Conservation (phyloP, 495 filamentous ascomycete species). For the Podospora australis region DNA sequence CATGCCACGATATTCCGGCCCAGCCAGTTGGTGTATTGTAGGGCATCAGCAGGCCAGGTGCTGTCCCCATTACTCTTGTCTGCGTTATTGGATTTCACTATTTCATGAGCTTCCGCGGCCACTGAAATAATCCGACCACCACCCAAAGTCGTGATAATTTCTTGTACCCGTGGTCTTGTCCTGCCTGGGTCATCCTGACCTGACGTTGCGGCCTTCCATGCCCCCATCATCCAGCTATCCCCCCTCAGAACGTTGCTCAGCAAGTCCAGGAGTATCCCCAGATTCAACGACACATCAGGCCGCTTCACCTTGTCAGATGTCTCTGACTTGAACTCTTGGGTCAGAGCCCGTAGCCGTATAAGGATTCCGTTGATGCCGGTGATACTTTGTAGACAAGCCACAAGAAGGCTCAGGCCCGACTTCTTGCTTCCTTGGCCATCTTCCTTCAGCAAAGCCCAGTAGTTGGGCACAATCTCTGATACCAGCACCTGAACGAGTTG, state of each 20-base stretch:
- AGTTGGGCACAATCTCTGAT: slow-evolving; percentile 63
- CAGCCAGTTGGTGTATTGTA: slow-evolving; percentile 65
- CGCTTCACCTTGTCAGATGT: slow-evolving; percentile 25
- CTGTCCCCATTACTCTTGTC: slow-evolving; percentile 10
- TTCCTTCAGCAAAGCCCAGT: slow-evolving; percentile 59
- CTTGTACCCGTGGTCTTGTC: slow-evolving; percentile 28
- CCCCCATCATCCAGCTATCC: slow-evolving; percentile 43
- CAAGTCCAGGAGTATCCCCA: slow-evolving; percentile 38
- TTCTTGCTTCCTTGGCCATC: slow-evolving; percentile 24
- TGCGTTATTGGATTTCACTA: slow-evolving; percentile 29
- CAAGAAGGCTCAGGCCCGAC: slow-evolving; percentile 39
- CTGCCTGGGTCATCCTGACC: slow-evolving; percentile 1
- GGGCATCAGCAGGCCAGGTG: slow-evolving; percentile 62
- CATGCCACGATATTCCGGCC: slow-evolving; percentile 56
- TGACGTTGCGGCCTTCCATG: slow-evolving; percentile 39
- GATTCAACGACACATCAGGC: slow-evolving; percentile 30
- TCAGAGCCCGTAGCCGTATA: slow-evolving; percentile 49
- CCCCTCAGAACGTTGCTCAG: slow-evolving; percentile 50
- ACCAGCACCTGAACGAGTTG: slow-evolving; percentile 67
- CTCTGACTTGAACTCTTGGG: slow-evolving; percentile 37
- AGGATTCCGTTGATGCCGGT: slow-evolving; percentile 65
- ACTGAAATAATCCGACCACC: slow-evolving; percentile 65
- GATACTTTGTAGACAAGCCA: slow-evolving; percentile 64
- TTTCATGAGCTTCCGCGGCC: slow-evolving; percentile 67
- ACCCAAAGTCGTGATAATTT: slow-evolving; percentile 50